Percentiles rank a stretch among this genome's conserved stretches.
These are phyloP conservation scores for Trypanosoma mega DNA, from an alignment of 208 protist species.

Conservation along the genomic window DNA sequence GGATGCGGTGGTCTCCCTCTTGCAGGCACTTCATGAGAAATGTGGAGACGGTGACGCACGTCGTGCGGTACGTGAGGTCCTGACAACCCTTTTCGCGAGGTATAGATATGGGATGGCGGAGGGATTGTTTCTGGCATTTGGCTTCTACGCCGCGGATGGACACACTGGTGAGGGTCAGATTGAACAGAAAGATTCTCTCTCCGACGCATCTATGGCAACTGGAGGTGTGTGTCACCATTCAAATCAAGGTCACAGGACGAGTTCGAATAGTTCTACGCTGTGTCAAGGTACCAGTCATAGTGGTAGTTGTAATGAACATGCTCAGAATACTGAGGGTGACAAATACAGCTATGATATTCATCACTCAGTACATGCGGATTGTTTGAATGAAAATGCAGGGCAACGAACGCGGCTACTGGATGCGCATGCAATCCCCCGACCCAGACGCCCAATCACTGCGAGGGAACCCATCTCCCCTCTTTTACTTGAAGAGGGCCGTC, in stretches of 20 bases:
- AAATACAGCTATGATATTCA: neutral
- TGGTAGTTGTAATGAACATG: neutral
- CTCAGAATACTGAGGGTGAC: too few relatives aligned
- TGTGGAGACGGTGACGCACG: slow-evolving; percentile 28
- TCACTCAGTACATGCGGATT: neutral
- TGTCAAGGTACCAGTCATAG: neutral
- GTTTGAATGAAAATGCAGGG: neutral
- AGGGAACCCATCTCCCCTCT: neutral
- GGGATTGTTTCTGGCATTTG: slow-evolving; percentile 21
- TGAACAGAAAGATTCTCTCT: too few relatives aligned
- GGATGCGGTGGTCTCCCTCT: slow-evolving; percentile 27
- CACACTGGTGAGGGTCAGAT: neutral
- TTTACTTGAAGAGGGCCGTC: slow-evolving; percentile 22
- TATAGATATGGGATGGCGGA: slow-evolving; percentile 25
- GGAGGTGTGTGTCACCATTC: too few relatives aligned
- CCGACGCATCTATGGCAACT: too few relatives aligned
- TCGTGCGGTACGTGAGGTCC: slow-evolving; percentile 31
- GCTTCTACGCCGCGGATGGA: slow-evolving; percentile 13
- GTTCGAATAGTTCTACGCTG: neutral
- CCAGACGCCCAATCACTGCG: too few relatives aligned
- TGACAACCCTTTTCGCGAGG: slow-evolving; percentile 33
- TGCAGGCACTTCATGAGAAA: slow-evolving; percentile 29
- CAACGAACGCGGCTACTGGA: neutral
- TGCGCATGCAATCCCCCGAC: too few relatives aligned
- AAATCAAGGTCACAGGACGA: neutral